Evolutionary conservation across 2,329 filamentous ascomycete species (phyloP).

Genomic region (Neophaeococcomyces aloes): DNA sequence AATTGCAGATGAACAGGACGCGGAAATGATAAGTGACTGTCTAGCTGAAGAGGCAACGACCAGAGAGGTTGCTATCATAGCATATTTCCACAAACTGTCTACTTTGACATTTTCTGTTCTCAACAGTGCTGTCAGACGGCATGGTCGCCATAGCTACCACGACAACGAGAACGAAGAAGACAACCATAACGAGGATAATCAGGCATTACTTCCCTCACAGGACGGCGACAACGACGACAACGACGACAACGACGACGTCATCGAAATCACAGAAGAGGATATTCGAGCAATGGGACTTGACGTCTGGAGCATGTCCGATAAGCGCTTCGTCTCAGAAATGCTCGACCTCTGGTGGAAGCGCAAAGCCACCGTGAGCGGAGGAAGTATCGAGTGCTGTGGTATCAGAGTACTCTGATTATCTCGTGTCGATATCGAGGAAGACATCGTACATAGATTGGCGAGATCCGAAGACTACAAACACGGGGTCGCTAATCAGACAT

Average conservation of each 20-base stretch:
- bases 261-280: conserved; percentile 34
- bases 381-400: conserved; percentile 38
- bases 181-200: conserved; percentile 20
- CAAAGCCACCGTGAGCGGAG: conserved; percentile 33
- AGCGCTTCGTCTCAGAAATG: conserved; percentile 36
- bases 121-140: conserved; percentile 31
- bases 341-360: conserved; percentile 38
- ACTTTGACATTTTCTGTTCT: conserved; percentile 34
- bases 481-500: too few species aligned
- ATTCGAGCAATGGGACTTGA: conserved; percentile 41
- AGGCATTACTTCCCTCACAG: conserved; percentile 21
- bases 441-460: background rate
- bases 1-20: conserved; percentile 36
- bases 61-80: conserved; percentile 38
- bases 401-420: conserved; percentile 31
- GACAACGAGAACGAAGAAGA: conserved; percentile 18
- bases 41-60: conserved; percentile 9
- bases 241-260: conserved; percentile 25
- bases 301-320: conserved; percentile 38
- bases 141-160: conserved; percentile 13
- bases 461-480: background rate
- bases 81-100: conserved; percentile 41
- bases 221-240: conserved; percentile 21
- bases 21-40: background rate
- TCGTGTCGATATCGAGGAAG: background rate